Percentiles rank a stretch among this genome's conserved stretches.
Evolutionary conservation across 164 flowering plant genomes (phyloP).

Genomic region (Vitis rupestris): DNA sequence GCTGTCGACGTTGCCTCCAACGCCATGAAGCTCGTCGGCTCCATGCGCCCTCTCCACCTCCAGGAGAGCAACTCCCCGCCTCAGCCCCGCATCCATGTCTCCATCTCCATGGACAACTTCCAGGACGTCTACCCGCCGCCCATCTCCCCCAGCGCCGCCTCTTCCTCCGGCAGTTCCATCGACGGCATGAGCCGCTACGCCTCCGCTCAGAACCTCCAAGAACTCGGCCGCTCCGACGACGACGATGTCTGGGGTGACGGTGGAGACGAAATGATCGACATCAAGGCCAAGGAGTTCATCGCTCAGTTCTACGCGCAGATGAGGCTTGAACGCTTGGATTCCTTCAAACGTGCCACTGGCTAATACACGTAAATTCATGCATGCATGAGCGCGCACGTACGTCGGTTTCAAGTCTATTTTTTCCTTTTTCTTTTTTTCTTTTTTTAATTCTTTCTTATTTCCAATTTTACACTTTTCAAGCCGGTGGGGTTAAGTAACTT

Average conservation of each 20-base stretch:
- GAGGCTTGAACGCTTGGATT: conserved; percentile 41
- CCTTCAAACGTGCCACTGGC: conserved; percentile 3
- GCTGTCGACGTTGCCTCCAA: conserved; percentile 24
- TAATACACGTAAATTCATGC: not conserved
- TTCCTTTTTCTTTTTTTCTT: not conserved
- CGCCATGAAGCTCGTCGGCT: conserved; percentile 36
- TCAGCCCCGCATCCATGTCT: not conserved
- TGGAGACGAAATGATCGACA: conserved; percentile 62
- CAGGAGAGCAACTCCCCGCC: conserved; percentile 19
- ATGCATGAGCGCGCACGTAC: conserved; percentile 4
- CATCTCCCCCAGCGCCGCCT: conserved; percentile 9
- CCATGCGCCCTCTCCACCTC: conserved; percentile 52
- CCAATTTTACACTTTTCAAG: not conserved
- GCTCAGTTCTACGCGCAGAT: conserved; percentile 66
- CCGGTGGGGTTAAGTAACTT: not conserved
- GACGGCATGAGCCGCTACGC: conserved; percentile 35
- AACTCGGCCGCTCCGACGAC: conserved; percentile 19
- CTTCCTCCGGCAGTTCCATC: conserved; percentile 4
- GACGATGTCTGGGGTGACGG: conserved; percentile 8
- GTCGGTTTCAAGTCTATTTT: not conserved
- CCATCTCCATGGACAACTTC: not conserved
- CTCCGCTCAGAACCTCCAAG: conserved; percentile 46
- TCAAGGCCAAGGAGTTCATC: conserved; percentile 75
- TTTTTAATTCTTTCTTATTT: not conserved
- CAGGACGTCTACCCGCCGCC: conserved; percentile 24